Percentiles rank a stretch among this genome's conserved stretches.
Conservation (phyloP, 2,329 filamentous ascomycete species). For the Emergomyces orientalis region DNA sequence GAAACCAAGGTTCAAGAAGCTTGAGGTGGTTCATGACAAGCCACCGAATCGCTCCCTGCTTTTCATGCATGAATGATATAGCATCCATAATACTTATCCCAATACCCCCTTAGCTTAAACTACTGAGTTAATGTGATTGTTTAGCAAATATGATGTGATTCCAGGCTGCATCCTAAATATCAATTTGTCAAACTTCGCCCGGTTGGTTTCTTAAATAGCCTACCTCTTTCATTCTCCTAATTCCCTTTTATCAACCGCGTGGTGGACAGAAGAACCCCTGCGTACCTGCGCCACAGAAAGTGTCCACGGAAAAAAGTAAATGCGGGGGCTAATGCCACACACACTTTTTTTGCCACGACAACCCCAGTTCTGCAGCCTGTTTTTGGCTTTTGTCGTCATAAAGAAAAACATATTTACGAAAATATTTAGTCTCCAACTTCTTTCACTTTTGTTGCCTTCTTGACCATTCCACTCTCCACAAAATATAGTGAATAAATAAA, state of each 20-base stretch:
- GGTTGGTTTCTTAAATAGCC: neutral
- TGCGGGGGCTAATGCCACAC: conserved; percentile 5
- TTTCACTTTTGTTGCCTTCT: neutral
- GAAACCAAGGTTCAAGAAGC: neutral
- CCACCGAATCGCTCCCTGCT: no score
- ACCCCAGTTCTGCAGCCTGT: no score
- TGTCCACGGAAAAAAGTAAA: neutral
- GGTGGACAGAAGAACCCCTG: no score
- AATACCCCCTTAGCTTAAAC: neutral
- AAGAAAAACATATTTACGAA: conserved; percentile 5
- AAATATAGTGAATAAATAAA: neutral
- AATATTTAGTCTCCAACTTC: neutral
- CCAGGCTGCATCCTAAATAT: neutral
- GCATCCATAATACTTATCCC: no score
- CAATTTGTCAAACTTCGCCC: neutral
- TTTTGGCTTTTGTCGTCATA: conserved; percentile 6
- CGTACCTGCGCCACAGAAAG: neutral
- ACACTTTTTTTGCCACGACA: conserved; percentile 9
- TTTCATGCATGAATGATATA: no score
- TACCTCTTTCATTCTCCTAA: no score
- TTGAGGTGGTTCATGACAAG: neutral
- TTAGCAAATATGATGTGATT: neutral
- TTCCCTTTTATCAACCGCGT: no score
- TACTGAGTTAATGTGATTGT: neutral
- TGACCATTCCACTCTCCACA: neutral